phyloP scores from a whole-genome alignment of 2,329 filamentous ascomycete species.

The Pseudogymnoascus sp. region DNA sequence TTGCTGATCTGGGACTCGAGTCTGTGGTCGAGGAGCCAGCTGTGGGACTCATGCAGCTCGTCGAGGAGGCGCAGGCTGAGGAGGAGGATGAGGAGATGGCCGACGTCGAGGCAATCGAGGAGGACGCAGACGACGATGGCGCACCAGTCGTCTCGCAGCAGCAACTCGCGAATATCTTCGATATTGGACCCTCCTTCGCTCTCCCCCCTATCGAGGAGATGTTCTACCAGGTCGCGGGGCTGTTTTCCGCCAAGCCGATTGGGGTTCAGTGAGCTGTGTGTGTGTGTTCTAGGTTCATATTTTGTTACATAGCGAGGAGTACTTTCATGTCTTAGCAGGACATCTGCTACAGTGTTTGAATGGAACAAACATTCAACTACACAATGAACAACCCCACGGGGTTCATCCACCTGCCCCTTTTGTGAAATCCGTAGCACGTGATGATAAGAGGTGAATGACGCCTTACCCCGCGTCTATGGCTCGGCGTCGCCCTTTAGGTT shows the following conservation, averaged over 20 bases:
- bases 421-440: neutral
- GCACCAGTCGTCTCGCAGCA: slow-evolving; percentile 60
- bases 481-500: neutral
- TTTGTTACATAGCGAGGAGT: slow-evolving; percentile 11
- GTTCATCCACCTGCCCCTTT: neutral
- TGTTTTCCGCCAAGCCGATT: slow-evolving; percentile 52
- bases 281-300: neutral
- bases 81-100: slow-evolving; percentile 26
- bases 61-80: slow-evolving; percentile 19
- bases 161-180: slow-evolving; percentile 62
- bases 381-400: neutral
- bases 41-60: slow-evolving; percentile 28
- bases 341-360: neutral
- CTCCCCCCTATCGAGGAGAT: slow-evolving; percentile 67
- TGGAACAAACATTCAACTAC: neutral
- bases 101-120: slow-evolving; percentile 32
- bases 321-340: neutral
- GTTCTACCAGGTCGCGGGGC: slow-evolving; percentile 63
- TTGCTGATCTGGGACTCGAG: slow-evolving; percentile 46
- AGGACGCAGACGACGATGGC: slow-evolving; percentile 43
- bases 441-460: slow-evolving; percentile 4
- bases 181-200: slow-evolving; percentile 60
- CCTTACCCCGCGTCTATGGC: slow-evolving; percentile 7
- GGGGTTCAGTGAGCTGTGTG: neutral
- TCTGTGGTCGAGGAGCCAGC: slow-evolving; percentile 20